Base-by-base conservation (phyloP, 352 stramenopile genomes). In the Globisporangium nodosum region DNA sequence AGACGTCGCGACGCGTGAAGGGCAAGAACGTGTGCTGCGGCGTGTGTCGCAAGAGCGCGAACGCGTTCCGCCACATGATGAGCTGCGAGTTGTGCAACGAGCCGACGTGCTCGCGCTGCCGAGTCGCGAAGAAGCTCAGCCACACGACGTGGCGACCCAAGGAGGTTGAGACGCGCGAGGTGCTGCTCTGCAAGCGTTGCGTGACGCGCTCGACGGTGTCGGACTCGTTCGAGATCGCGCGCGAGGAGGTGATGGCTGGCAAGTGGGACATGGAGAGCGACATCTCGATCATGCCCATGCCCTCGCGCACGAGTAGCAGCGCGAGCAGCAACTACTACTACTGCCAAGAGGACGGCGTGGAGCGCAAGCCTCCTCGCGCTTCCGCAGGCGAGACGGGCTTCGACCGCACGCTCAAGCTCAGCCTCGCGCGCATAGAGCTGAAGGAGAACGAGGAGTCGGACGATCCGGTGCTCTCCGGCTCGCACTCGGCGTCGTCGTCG, bases 351-450 rank as follows among this genome's bases (percentile, higher is more conserved):
- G 49, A 43, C n/a, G 49, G 27, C 9, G 21, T 21, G 1, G 49
- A 45, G 30, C 39, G 31, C 49, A 20, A 24, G 18, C 31, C 18
- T 6, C 33, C 6, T 24, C 33, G 49, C 3, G 8, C 11, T 9
- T 46, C 49, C 16, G 30, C 56, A n/a, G 51, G 48, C 18, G 31
- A 11, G 3, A 18, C n/a, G 16, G 52, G 49, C 7, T 57, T 63
- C 1, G 45, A 63, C 42, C 49, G 40, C 16, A 63, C 57, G 12
- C 57, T 63, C 30, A 56, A 56, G 57, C 57, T 63, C 57, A 57
- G 49, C 13, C 30, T 63, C 30, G 57, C 57, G 12, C 49, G 40
- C 27, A 63, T 63, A 27, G 48, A 63, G 15, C 48, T 43, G 11
- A 46, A 57, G 15, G 53, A 43, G 27, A 46, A 56, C 27, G 49